Conservation (phyloP, 352 stramenopile species). For the Phytopythium chamaehyphon region DNA sequence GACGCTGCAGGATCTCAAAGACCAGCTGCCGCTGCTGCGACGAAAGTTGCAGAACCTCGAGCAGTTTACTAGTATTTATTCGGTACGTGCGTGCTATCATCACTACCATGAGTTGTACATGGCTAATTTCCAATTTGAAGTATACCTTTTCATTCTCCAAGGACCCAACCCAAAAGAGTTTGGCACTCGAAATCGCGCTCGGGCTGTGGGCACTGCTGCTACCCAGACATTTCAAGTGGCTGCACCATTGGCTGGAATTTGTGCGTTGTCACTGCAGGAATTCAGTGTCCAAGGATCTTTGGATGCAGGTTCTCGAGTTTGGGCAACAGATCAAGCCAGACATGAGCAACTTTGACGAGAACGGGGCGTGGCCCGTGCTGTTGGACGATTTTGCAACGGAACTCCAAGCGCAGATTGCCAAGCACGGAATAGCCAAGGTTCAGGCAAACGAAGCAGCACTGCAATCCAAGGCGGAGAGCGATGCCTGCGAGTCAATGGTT, state of each 20-base stretch:
- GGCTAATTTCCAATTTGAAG: slow-evolving; percentile 14
- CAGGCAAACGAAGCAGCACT: slow-evolving; percentile 37
- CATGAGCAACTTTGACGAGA: slow-evolving; percentile 85
- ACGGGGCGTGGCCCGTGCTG: slow-evolving; percentile 82
- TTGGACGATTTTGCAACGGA: slow-evolving; percentile 81
- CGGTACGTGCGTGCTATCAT: slow-evolving; percentile 30
- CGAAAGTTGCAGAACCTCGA: slow-evolving; percentile 35
- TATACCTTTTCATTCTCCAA: slow-evolving; percentile 85
- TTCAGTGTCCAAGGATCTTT: slow-evolving; percentile 82
- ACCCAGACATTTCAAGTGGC: slow-evolving; percentile 54
- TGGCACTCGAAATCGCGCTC: slow-evolving; percentile 64
- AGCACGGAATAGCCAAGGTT: slow-evolving; percentile 31
- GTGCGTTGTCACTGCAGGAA: slow-evolving; percentile 62
- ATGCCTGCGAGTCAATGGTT: slow-evolving; percentile 50
- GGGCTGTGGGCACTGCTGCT: slow-evolving; percentile 75
- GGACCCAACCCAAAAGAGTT: slow-evolving; percentile 77
- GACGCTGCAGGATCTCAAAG: slow-evolving; percentile 49
- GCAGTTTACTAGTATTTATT: slow-evolving; percentile 82
- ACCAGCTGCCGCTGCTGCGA: slow-evolving; percentile 46
- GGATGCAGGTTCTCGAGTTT: slow-evolving; percentile 86
- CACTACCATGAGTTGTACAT: slow-evolving; percentile 1
- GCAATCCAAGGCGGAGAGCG: slow-evolving; percentile 14
- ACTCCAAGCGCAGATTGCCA: slow-evolving; percentile 51
- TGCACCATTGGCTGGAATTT: slow-evolving; percentile 66
- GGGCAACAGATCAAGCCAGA: slow-evolving; percentile 60